A percentile compares a stretch with the other conserved stretches of the same genome.
These are phyloP conservation scores for Xylaria castorea DNA, from an alignment of 495 filamentous ascomycete genomes.

Conservation along the genomic window DNA sequence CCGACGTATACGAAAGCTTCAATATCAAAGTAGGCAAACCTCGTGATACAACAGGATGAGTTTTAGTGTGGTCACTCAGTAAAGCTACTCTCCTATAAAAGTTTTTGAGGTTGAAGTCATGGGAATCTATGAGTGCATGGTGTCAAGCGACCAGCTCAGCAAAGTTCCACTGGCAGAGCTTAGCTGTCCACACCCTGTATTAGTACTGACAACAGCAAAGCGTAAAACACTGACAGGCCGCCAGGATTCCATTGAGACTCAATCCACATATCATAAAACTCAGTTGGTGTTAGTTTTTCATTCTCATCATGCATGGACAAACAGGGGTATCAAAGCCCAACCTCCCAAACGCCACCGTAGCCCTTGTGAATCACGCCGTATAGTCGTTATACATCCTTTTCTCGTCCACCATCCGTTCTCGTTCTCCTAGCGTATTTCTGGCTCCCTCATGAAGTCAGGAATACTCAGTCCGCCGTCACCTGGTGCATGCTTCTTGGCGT, in stretches of 20 bases:
- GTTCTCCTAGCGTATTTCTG: constrained; percentile 49
- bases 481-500: constrained; percentile 35
- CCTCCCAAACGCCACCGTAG: constrained; percentile 22
- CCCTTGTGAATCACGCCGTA: constrained; percentile 3
- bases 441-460: constrained; percentile 54
- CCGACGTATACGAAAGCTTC: neutral
- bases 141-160: neutral
- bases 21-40: neutral
- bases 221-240: neutral
- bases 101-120: neutral
- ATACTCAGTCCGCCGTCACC: constrained; percentile 44
- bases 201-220: neutral
- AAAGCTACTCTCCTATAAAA: neutral
- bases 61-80: neutral
- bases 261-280: neutral
- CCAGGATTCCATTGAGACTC: neutral
- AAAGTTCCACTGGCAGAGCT: neutral
- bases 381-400: neutral
- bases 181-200: neutral
- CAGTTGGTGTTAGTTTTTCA: neutral
- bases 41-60: no score
- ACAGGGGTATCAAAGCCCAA: constrained; percentile 26
- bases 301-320: constrained; percentile 14
- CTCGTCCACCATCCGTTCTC: neutral
- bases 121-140: neutral